phyloP scores from a whole-genome alignment of 225 moss, liverwort and hornwort species.

The Takakia lepidozioides region DNA sequence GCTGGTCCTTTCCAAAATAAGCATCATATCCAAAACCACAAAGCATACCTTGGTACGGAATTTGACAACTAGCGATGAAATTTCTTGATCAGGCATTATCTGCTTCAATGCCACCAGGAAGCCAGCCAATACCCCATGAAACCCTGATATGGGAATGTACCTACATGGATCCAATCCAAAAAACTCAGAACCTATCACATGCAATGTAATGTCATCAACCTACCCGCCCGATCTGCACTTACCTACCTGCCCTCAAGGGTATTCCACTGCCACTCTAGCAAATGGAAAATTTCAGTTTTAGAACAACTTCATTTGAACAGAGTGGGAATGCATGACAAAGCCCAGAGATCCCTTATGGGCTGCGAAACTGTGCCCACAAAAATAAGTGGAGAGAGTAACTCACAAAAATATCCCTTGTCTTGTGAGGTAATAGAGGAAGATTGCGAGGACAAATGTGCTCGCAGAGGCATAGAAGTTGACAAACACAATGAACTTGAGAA shows the following conservation, averaged over 20 bases:
- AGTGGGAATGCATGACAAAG: no score
- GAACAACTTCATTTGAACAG: no score
- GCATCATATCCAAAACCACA: no score
- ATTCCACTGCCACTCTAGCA: no score
- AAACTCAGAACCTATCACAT: no score
- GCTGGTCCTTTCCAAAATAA: no score
- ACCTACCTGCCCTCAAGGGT: no score
- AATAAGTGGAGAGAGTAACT: slow-evolving; percentile 4
- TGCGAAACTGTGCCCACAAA: no score
- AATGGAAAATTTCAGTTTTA: no score
- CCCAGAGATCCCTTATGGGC: no score
- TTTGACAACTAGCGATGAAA: slow-evolving; percentile 42
- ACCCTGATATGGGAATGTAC: slow-evolving; percentile 74
- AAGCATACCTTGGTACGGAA: slow-evolving; percentile 69
- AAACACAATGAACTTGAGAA: slow-evolving; percentile 70
- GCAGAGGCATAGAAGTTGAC: slow-evolving; percentile 73
- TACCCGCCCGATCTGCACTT: no score
- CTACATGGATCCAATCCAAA: slow-evolving; percentile 14
- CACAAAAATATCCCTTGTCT: slow-evolving; percentile 62
- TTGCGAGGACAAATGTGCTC: slow-evolving; percentile 65
- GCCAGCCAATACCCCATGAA: slow-evolving; percentile 76
- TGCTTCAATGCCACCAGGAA: slow-evolving; percentile 82
- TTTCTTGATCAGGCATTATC: slow-evolving; percentile 72
- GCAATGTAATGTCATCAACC: no score
- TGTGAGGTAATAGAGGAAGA: slow-evolving; percentile 77